Percentiles rank a stretch among this genome's conserved stretches.
phyloP scores from a whole-genome alignment of 768 basidiomycete genomes.

The Cyathus striatus region DNA sequence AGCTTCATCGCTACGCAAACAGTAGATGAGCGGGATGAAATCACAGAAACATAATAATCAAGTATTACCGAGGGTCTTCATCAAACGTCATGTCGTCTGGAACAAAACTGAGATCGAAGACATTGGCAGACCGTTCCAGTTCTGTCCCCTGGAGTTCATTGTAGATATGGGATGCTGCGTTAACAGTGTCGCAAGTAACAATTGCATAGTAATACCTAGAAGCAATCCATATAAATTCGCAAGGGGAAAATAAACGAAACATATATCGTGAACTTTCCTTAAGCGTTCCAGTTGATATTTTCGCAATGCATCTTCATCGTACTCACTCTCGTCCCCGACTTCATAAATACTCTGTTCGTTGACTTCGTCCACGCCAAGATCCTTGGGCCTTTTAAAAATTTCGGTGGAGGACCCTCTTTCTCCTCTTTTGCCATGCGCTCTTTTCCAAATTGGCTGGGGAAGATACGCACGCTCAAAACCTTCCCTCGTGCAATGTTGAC shows the following conservation, averaged over 20 bases:
- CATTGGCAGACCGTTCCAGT: slow-evolving; percentile 93
- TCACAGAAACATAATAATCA: neutral
- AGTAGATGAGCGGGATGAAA: neutral
- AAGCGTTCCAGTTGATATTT: slow-evolving; percentile 91
- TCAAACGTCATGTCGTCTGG: slow-evolving; percentile 87
- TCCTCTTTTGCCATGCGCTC: slow-evolving; percentile 84
- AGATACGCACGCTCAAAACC: slow-evolving; percentile 75
- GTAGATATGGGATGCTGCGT: slow-evolving; percentile 76
- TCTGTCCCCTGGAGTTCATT: slow-evolving; percentile 91
- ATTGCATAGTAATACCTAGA: slow-evolving; percentile 93
- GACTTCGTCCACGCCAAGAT: slow-evolving; percentile 48
- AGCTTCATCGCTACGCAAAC: slow-evolving; percentile 70
- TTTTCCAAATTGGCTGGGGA: slow-evolving; percentile 93
- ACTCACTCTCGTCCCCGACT: slow-evolving; percentile 67
- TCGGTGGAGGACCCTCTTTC: slow-evolving; percentile 81
- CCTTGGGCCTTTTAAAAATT: slow-evolving; percentile 59
- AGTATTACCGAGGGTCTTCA: slow-evolving; percentile 59
- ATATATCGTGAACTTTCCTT: no score
- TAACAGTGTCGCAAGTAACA: slow-evolving; percentile 77
- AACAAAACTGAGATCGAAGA: slow-evolving; percentile 93
- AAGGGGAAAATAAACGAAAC: no score
- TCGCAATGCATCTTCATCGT: slow-evolving; percentile 83
- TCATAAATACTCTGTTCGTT: slow-evolving; percentile 63
- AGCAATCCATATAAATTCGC: no score
- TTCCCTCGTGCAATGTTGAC: slow-evolving; percentile 50